Conservation (phyloP, 1,139 yeast species). For the Suhomyces guaymorum region DNA sequence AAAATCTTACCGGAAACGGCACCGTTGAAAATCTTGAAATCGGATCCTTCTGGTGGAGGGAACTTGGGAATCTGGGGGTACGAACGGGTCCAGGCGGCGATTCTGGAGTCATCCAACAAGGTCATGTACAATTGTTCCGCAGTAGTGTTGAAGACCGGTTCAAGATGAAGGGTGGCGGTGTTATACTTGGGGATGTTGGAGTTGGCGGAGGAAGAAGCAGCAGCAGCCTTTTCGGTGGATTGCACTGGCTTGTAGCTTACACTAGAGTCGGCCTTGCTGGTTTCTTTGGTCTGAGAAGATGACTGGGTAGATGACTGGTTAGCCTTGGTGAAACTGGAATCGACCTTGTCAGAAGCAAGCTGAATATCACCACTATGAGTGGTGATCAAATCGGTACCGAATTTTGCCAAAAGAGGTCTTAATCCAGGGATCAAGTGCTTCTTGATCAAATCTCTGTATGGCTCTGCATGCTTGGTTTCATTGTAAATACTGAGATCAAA, state of each 20-base stretch:
- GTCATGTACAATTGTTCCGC: constrained; percentile 83
- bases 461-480: constrained; percentile 55
- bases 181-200: constrained; percentile 59
- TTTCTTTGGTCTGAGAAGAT: constrained; percentile 1
- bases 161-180: constrained; percentile 76
- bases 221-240: constrained; percentile 20
- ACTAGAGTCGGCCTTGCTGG: neutral
- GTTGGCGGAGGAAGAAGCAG: no score
- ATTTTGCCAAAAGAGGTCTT: constrained; percentile 56
- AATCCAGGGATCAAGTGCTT: constrained; percentile 66
- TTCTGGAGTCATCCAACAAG: constrained; percentile 70
- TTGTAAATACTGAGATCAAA: constrained; percentile 72
- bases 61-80: constrained; percentile 55
- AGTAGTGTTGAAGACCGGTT: constrained; percentile 80
- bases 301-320: constrained; percentile 42
- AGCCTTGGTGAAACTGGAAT: constrained; percentile 64
- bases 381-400: constrained; percentile 74
- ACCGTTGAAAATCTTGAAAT: constrained; percentile 82
- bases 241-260: constrained; percentile 5
- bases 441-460: constrained; percentile 55
- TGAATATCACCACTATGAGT: constrained; percentile 88
- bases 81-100: constrained; percentile 89
- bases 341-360: constrained; percentile 62
- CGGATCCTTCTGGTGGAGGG: constrained; percentile 60
- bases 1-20: constrained; percentile 72